Evolutionary conservation across 345 rosid genomes (phyloP).

Genomic region (Moricandia moricandioides): DNA sequence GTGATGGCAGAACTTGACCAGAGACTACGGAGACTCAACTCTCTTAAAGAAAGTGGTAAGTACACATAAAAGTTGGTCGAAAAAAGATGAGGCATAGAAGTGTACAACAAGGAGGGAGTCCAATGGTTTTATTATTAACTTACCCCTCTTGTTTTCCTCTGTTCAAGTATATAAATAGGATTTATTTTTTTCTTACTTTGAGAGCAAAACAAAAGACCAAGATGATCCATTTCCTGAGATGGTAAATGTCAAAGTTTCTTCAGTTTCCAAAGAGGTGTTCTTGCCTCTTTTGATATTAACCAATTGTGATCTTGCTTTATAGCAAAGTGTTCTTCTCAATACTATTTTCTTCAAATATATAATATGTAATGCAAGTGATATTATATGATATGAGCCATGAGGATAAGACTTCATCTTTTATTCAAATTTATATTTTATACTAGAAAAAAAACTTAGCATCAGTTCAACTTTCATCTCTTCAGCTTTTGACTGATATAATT

Average conservation of each 20-base stretch:
- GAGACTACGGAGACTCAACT: slow-evolving; percentile 79
- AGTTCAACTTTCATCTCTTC: not conserved
- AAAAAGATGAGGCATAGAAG: slow-evolving; percentile 22
- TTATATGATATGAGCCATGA: not conserved
- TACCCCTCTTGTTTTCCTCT: slow-evolving; percentile 9
- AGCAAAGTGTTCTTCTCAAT: too few relatives aligned
- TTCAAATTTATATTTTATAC: not conserved
- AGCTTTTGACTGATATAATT: slow-evolving; percentile 16
- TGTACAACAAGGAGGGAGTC: slow-evolving; percentile 25
- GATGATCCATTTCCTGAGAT: slow-evolving; percentile 29
- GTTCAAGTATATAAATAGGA: slow-evolving; percentile 28
- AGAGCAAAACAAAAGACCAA: slow-evolving; percentile 30
- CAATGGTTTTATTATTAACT: slow-evolving; percentile 15
- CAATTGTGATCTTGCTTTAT: slow-evolving; percentile 24
- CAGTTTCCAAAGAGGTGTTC: not conserved
- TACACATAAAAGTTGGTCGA: slow-evolving; percentile 9
- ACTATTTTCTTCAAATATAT: too few relatives aligned
- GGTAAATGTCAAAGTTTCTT: slow-evolving; percentile 34
- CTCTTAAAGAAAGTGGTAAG: slow-evolving; percentile 51
- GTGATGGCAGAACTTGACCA: slow-evolving; percentile 97
- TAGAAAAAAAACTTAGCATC: not conserved
- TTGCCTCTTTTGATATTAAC: slow-evolving; percentile 13
- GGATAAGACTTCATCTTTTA: not conserved
- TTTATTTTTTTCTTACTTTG: not conserved
- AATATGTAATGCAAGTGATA: too few relatives aligned